phyloP scores from a whole-genome alignment of 805 yeast species.

The Maudiozyma pseudohumilis region DNA sequence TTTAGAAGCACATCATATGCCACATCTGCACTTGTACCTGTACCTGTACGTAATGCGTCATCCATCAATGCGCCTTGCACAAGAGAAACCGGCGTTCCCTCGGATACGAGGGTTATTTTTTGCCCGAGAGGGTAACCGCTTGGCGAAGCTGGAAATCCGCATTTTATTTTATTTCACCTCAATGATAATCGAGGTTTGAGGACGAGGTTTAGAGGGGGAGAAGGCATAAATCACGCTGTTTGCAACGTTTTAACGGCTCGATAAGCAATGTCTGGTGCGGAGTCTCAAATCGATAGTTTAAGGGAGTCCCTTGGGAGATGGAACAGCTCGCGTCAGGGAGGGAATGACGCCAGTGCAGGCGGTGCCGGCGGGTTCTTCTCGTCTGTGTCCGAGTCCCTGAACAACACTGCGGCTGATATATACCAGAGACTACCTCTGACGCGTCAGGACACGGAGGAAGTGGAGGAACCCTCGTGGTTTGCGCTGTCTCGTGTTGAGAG shows the following conservation, averaged over 20 bases:
- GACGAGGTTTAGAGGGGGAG: neutral
- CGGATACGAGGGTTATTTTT: too few relatives aligned
- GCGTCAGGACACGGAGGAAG: slow-evolving; percentile 36
- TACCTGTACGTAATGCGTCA: too few relatives aligned
- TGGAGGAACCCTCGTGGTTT: slow-evolving; percentile 67
- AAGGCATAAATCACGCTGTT: too few relatives aligned
- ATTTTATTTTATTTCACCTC: too few relatives aligned
- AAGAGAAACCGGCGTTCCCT: too few relatives aligned
- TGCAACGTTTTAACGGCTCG: too few relatives aligned
- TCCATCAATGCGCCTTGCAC: too few relatives aligned
- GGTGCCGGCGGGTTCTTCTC: slow-evolving; percentile 28
- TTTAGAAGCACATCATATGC: too few relatives aligned
- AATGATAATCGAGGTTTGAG: too few relatives aligned
- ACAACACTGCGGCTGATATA: slow-evolving; percentile 40
- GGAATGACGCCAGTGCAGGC: slow-evolving; percentile 2
- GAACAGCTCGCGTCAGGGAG: slow-evolving; percentile 26
- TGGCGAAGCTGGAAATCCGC: too few relatives aligned
- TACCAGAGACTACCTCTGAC: slow-evolving; percentile 59
- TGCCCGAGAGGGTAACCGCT: too few relatives aligned
- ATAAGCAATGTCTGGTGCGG: slow-evolving; percentile 1
- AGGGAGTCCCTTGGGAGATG: slow-evolving; percentile 34
- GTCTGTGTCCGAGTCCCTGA: slow-evolving; percentile 32
- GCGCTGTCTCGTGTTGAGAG: slow-evolving; percentile 68
- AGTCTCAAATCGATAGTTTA: slow-evolving; percentile 12
- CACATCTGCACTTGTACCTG: too few relatives aligned